Evolutionary conservation across 1,139 yeast genomes (phyloP).

Genomic region (Komagataea norvegica): DNA sequence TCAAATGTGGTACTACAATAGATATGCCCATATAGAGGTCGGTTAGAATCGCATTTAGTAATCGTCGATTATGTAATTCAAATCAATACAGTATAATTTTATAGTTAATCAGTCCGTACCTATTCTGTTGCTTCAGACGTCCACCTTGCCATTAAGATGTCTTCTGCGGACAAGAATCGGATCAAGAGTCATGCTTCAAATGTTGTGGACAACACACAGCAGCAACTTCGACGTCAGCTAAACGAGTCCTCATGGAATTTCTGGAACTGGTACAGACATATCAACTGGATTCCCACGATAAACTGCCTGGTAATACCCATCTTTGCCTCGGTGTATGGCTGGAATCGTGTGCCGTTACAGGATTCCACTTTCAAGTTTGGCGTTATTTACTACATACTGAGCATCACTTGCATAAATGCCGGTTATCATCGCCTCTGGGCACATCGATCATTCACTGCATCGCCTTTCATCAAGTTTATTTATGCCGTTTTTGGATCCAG

Average conservation of each 20-base stretch:
- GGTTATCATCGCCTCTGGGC: slow-evolving; percentile 68
- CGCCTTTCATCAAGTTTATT: slow-evolving; percentile 34
- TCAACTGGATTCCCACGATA: slow-evolving; percentile 31
- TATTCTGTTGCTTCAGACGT: background rate
- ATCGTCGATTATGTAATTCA: too few species aligned
- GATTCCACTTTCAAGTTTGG: slow-evolving; percentile 43
- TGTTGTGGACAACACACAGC: slow-evolving; percentile 10
- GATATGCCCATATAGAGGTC: too few species aligned
- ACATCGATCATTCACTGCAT: slow-evolving; percentile 48
- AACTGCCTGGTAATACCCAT: slow-evolving; percentile 28
- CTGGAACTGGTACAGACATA: slow-evolving; percentile 33
- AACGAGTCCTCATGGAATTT: slow-evolving; percentile 34
- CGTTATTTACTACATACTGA: slow-evolving; percentile 36
- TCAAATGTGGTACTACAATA: too few species aligned
- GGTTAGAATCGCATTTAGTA: too few species aligned
- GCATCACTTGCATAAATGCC: slow-evolving; percentile 42
- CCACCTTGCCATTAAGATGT: too few species aligned
- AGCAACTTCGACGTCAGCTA: slow-evolving; percentile 22
- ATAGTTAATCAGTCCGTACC: too few species aligned
- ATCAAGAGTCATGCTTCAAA: slow-evolving; percentile 6
- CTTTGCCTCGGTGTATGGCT: slow-evolving; percentile 16
- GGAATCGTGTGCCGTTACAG: slow-evolving; percentile 36
- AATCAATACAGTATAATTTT: too few species aligned
- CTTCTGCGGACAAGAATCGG: slow-evolving; percentile 3
- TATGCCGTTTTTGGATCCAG: slow-evolving; percentile 55